These are phyloP conservation scores for Xylaria venustula DNA, from an alignment of 495 filamentous ascomycete genomes.

Conservation along the genomic window DNA sequence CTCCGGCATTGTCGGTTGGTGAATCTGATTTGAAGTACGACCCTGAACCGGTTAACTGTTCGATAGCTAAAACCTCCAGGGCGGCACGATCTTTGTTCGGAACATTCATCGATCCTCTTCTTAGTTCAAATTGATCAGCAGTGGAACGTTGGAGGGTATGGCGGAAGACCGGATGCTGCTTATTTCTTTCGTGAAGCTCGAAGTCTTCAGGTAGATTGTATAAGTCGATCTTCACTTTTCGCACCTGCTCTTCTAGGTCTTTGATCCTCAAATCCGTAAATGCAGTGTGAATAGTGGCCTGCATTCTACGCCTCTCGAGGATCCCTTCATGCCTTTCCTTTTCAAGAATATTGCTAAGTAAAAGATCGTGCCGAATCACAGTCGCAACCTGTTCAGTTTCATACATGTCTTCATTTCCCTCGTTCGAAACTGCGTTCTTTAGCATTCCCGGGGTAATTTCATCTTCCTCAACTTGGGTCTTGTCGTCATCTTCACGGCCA, in stretches of 20 bases:
- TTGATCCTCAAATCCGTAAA: slow-evolving; percentile 1
- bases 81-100: not conserved
- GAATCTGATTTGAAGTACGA: not conserved
- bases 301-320: not conserved
- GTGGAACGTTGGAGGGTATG: not conserved
- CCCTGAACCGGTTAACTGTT: not conserved
- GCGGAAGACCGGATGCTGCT: not conserved
- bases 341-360: not conserved
- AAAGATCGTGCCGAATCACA: accelerated
- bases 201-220: not conserved
- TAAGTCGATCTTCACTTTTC: not conserved
- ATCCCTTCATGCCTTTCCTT: not conserved
- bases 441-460: not conserved
- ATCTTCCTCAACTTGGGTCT: not conserved
- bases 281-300: not conserved
- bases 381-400: not conserved
- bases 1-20: too few relatives aligned
- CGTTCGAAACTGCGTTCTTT: not conserved
- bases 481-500: not conserved
- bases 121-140: not conserved
- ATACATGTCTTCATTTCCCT: not conserved
- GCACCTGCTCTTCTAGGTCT: slow-evolving; percentile 1
- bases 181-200: not conserved
- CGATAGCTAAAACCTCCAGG: not conserved
- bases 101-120: not conserved